Evolutionary conservation across 2,329 filamentous ascomycete genomes (phyloP).

Genomic region (Penicillium glabrum): DNA sequence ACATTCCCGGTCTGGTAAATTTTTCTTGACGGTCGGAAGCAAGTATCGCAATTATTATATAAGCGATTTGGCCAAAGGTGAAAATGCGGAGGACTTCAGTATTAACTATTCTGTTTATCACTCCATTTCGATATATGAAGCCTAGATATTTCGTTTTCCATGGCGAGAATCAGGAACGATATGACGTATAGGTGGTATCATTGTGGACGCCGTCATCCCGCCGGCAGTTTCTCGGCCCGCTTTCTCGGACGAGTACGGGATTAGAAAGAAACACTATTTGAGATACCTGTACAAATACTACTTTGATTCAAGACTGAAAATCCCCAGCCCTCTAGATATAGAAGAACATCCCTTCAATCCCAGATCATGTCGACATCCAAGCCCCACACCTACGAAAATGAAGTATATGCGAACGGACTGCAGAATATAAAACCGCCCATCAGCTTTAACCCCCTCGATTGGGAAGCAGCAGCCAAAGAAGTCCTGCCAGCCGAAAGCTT

Average conservation of each 20-base stretch:
- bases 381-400: constrained; percentile 31
- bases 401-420: constrained; percentile 51
- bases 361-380: not conserved
- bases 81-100: too few species aligned
- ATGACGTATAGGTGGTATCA: not conserved
- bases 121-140: too few species aligned
- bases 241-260: not conserved
- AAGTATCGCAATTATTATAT: too few species aligned
- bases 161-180: not conserved
- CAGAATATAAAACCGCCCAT: constrained; percentile 48
- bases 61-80: too few species aligned
- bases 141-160: not conserved
- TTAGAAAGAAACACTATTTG: not conserved
- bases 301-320: too few species aligned
- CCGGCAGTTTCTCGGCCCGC: too few species aligned
- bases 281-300: not conserved
- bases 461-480: constrained; percentile 54
- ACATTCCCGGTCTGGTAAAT: too few species aligned
- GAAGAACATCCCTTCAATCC: not conserved
- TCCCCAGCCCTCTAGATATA: not conserved
- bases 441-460: constrained; percentile 57
- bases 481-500: constrained; percentile 52
- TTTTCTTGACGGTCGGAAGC: too few species aligned
- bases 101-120: too few species aligned
- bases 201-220: not conserved